phyloP scores from a whole-genome alignment of 2,329 filamentous ascomycete species.

The Lecanicillium sp. region DNA sequence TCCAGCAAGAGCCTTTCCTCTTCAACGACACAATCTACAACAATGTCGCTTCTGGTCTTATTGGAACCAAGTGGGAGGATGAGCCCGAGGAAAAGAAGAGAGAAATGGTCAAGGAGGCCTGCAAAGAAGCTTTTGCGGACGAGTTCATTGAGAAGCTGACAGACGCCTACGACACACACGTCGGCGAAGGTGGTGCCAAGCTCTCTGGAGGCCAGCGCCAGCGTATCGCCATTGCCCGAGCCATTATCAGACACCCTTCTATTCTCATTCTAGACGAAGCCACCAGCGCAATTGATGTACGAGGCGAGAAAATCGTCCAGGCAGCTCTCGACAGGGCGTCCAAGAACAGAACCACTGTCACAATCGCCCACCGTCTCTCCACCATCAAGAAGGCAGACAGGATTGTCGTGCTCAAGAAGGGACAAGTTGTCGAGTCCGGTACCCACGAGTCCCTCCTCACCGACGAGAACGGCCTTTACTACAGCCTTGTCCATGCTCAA shows the following conservation, averaged over 20 bases:
- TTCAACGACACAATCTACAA: conserved; percentile 60
- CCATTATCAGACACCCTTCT: conserved; percentile 64
- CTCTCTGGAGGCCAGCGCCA: conserved; percentile 81
- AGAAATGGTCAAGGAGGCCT: conserved; percentile 57
- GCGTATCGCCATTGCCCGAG: conserved; percentile 69
- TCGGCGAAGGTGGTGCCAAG: conserved; percentile 73
- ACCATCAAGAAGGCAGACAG: conserved; percentile 73
- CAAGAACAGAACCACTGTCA: conserved; percentile 60
- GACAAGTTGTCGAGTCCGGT: conserved; percentile 65
- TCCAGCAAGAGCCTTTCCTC: conserved; percentile 62
- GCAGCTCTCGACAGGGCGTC: conserved; percentile 53
- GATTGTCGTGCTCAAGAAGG: conserved; percentile 70
- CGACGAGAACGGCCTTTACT: conserved; percentile 57
- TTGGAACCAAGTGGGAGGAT: conserved; percentile 46
- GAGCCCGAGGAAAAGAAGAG: conserved; percentile 49
- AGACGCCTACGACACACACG: conserved; percentile 60
- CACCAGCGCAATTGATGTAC: conserved; percentile 58
- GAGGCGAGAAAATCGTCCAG: conserved; percentile 56
- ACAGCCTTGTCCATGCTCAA: conserved; percentile 59
- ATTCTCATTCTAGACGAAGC: conserved; percentile 75
- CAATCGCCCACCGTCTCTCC: conserved; percentile 68
- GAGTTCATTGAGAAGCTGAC: conserved; percentile 63
- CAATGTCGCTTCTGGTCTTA: conserved; percentile 56
- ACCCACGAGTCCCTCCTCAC: conserved; percentile 66
- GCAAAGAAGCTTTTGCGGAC: conserved; percentile 61